These are phyloP conservation scores for Colletotrichum liaoningense DNA, from an alignment of 2,329 filamentous ascomycete species.

Conservation along the genomic window DNA sequence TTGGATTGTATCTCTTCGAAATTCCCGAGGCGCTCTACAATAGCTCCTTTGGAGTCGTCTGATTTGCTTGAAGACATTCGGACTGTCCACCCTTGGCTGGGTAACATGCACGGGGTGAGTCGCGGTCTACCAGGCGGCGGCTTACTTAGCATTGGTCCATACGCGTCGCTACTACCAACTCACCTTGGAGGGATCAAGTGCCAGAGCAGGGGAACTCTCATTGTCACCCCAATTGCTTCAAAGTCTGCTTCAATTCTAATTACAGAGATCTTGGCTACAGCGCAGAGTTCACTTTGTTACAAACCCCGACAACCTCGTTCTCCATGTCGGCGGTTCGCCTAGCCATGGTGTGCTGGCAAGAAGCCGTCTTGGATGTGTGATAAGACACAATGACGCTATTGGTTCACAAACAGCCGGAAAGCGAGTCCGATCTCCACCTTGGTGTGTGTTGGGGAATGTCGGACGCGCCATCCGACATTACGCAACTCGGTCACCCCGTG, in stretches of 20 bases:
- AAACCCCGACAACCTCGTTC: not conserved
- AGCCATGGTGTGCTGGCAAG: too few relatives aligned
- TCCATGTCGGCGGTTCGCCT: too few relatives aligned
- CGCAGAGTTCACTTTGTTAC: not conserved
- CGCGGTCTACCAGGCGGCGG: not conserved
- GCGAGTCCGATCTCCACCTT: not conserved
- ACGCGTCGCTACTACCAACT: not conserved
- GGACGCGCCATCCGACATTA: constrained; percentile 13
- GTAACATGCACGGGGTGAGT: not conserved
- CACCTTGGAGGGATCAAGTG: not conserved
- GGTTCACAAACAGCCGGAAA: not conserved
- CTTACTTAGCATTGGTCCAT: not conserved
- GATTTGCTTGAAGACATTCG: not conserved
- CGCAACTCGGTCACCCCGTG: constrained; percentile 5
- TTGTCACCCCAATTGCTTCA: not conserved
- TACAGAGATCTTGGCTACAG: not conserved
- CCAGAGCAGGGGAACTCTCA: not conserved
- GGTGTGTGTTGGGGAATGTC: constrained; percentile 9
- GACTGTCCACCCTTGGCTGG: too few relatives aligned
- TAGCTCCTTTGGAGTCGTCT: not conserved
- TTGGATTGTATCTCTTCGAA: constrained; percentile 79
- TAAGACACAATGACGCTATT: constrained; percentile 16
- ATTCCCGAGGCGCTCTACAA: constrained; percentile 47
- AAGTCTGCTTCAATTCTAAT: not conserved
- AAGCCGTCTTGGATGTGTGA: constrained; percentile 46